These are phyloP conservation scores for Talaromyces adpressus DNA, from an alignment of 495 filamentous ascomycete genomes.

Conservation along the genomic window DNA sequence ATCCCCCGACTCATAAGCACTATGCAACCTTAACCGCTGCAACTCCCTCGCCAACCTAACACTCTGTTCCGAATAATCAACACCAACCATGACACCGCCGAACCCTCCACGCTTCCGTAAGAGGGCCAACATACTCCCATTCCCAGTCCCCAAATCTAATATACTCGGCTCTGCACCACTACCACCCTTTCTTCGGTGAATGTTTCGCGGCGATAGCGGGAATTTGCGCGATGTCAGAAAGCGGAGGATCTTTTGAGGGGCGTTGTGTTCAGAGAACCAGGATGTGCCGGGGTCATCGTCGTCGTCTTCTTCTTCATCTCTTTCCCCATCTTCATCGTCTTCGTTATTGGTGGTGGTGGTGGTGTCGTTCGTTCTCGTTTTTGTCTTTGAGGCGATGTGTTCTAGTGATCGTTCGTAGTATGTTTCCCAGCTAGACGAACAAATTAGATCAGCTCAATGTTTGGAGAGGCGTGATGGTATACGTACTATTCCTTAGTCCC, in stretches of 20 bases:
- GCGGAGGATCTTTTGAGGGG: slow-evolving; percentile 39
- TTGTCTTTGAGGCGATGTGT: slow-evolving; percentile 26
- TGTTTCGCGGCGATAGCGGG: slow-evolving; percentile 27
- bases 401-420: slow-evolving; percentile 38
- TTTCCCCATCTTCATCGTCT: neutral
- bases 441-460: neutral
- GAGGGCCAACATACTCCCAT: slow-evolving; percentile 79
- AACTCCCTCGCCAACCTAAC: slow-evolving; percentile 59
- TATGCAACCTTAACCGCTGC: slow-evolving; percentile 31
- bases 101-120: slow-evolving; percentile 55
- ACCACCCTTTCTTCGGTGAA: slow-evolving; percentile 10
- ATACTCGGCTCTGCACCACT: slow-evolving; percentile 11
- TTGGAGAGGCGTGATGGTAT: neutral
- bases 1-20: slow-evolving; percentile 31
- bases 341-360: neutral
- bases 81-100: slow-evolving; percentile 63
- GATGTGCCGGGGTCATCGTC: slow-evolving; percentile 43
- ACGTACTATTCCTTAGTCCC: slow-evolving; percentile 51
- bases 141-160: slow-evolving; percentile 25
- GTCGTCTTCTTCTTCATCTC: slow-evolving; percentile 17
- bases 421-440: slow-evolving; percentile 32
- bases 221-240: slow-evolving; percentile 34
- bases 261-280: slow-evolving; percentile 48
- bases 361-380: neutral
- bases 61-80: slow-evolving; percentile 75